Evolutionary conservation across 2,329 filamentous ascomycete species (phyloP).

Genomic region (Lachnellula hyalina): DNA sequence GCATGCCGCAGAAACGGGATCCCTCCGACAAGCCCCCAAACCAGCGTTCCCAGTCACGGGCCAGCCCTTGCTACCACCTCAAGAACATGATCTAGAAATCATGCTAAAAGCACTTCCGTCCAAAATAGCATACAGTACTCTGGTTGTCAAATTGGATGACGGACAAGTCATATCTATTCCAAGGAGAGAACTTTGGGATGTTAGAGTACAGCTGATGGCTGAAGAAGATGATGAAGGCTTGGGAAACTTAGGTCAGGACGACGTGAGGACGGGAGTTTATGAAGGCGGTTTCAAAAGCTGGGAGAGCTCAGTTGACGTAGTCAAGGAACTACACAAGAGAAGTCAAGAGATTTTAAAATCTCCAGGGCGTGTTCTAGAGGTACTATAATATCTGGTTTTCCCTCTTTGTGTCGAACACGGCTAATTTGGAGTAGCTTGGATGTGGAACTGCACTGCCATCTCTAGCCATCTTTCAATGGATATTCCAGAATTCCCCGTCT

Average conservation of each 20-base stretch:
- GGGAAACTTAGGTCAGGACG: constrained; percentile 57
- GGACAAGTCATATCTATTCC: constrained; percentile 53
- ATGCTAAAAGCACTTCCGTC: constrained; percentile 61
- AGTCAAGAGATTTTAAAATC: constrained; percentile 8
- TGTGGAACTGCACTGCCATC: constrained; percentile 74
- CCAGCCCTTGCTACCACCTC: constrained; percentile 52
- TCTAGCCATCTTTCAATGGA: constrained; percentile 63
- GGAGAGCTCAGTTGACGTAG: constrained; percentile 79
- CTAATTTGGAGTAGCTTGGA: constrained; percentile 51
- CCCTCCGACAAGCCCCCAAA: constrained; percentile 22
- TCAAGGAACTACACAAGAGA: constrained; percentile 46
- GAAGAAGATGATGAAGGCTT: constrained; percentile 51
- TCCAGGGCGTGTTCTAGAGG: constrained; percentile 27
- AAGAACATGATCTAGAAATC: constrained; percentile 43
- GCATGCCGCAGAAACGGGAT: constrained; percentile 32
- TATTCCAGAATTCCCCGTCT: constrained; percentile 28
- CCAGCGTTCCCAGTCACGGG: constrained; percentile 57
- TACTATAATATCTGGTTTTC: constrained; percentile 6
- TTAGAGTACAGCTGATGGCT: constrained; percentile 75
- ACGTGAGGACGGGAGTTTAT: constrained; percentile 77
- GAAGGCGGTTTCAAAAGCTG: constrained; percentile 87
- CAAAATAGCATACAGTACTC: constrained; percentile 63
- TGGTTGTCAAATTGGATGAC: constrained; percentile 56
- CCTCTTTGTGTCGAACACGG: neutral
- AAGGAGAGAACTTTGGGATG: constrained; percentile 75